These are phyloP conservation scores for Penicillium subrubescens DNA, from an alignment of 495 filamentous ascomycete species.

Conservation along the genomic window DNA sequence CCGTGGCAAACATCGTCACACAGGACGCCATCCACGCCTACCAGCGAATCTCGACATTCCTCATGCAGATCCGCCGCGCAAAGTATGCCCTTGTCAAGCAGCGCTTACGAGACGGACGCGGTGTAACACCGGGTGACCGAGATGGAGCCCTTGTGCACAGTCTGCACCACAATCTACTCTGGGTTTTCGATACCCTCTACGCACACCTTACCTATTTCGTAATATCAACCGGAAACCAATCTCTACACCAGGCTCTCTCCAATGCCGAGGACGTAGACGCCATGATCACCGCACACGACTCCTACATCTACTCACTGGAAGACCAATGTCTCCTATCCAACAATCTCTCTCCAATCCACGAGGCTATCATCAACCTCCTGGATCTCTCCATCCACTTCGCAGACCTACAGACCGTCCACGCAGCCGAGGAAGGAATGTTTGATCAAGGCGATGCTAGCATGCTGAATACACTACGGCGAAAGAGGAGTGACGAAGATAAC, in stretches of 20 bases:
- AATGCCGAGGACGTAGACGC: conserved; percentile 74
- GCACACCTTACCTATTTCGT: conserved; percentile 76
- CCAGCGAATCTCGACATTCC: conserved; percentile 69
- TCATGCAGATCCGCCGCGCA: conserved; percentile 77
- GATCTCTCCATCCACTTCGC: conserved; percentile 56
- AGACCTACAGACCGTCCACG: conserved; percentile 43
- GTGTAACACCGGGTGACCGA: conserved; percentile 6
- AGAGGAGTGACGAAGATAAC: conserved; percentile 6
- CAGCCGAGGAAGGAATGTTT: conserved; percentile 11
- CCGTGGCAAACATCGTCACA: conserved; percentile 79
- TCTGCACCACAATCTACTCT: conserved; percentile 73
- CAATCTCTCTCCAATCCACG: conserved; percentile 63
- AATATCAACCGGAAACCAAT: conserved; percentile 55
- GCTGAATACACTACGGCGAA: conserved; percentile 1
- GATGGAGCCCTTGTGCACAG: conserved; percentile 56
- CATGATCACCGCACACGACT: conserved; percentile 72
- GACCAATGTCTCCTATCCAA: conserved; percentile 67
- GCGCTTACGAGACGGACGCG: conserved; percentile 38
- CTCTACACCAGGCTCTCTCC: conserved; percentile 55
- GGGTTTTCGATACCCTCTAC: conserved; percentile 75
- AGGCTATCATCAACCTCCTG: conserved; percentile 66
- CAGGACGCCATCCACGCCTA: conserved; percentile 63
- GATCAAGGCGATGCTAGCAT: conserved; percentile 8
- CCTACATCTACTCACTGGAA: conserved; percentile 61
- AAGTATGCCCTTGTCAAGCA: conserved; percentile 66